These are phyloP conservation scores for Mortierella sp. DNA, from an alignment of 371 early-diverging fungal genomes.

Conservation along the genomic window DNA sequence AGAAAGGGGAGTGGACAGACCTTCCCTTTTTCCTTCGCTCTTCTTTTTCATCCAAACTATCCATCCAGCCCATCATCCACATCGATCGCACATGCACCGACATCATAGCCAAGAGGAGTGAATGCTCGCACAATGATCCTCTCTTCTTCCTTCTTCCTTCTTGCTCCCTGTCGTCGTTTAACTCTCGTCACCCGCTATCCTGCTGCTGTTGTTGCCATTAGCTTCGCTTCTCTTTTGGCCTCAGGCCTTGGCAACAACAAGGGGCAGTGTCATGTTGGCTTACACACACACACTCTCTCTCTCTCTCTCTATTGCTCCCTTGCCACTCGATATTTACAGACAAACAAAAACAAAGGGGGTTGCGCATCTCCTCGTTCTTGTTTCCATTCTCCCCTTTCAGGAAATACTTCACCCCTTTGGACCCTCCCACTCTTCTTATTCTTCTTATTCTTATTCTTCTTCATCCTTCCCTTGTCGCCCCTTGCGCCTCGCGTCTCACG, in stretches of 20 bases:
- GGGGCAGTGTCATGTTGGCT: no score
- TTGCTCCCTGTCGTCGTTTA: not conserved
- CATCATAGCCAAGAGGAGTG: not conserved
- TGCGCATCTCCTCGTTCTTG: not conserved
- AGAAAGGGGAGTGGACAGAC: not conserved
- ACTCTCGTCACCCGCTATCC: not conserved
- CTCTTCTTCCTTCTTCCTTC: not conserved
- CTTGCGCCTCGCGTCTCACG: not conserved
- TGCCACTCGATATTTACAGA: not conserved
- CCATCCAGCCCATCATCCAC: no score
- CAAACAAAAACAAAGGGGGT: not conserved
- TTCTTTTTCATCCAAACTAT: not conserved
- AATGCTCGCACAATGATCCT: not conserved
- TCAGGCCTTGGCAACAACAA: no score
- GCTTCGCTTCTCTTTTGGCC: no score
- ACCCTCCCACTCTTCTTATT: not conserved
- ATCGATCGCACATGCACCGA: not conserved
- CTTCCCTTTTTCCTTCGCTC: not conserved
- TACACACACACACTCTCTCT: not conserved
- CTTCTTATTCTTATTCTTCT: not conserved
- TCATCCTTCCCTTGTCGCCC: no score
- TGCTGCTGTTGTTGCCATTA: not conserved
- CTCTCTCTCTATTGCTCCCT: not conserved
- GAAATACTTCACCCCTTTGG: not conserved
- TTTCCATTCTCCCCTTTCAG: not conserved